Evolutionary conservation across 148 eudicot species (phyloP).

Genomic region (Mesembryanthemum crystallinum): DNA sequence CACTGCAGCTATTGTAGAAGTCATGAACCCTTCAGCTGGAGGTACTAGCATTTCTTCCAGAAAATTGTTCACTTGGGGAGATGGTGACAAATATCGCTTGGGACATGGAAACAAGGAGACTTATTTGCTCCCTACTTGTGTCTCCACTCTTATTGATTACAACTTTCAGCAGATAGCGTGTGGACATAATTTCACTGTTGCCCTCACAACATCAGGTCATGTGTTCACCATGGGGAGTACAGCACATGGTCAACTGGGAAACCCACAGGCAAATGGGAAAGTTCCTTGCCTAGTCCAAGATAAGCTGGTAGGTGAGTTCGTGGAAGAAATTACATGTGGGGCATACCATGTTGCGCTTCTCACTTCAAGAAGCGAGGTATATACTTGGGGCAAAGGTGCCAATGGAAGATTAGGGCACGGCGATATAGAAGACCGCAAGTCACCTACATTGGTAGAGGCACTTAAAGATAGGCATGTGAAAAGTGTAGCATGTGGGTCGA

Average conservation of each 20-base stretch:
- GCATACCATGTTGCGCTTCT: slow-evolving; percentile 60
- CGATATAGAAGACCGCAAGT: slow-evolving; percentile 58
- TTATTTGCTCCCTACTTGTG: slow-evolving; percentile 60
- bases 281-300: slow-evolving; percentile 69
- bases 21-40: slow-evolving; percentile 30
- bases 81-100: slow-evolving; percentile 68
- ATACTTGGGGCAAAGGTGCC: slow-evolving; percentile 77
- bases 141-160: slow-evolving; percentile 61
- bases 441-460: slow-evolving; percentile 68
- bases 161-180: slow-evolving; percentile 70
- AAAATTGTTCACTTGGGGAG: slow-evolving; percentile 87
- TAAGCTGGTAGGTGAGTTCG: slow-evolving; percentile 63
- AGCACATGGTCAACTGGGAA: slow-evolving; percentile 65
- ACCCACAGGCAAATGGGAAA: slow-evolving; percentile 60
- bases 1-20: slow-evolving; percentile 81
- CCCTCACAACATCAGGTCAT: slow-evolving; percentile 75
- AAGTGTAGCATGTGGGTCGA: slow-evolving; percentile 66
- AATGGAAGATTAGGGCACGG: slow-evolving; percentile 80
- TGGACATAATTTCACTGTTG: slow-evolving; percentile 60
- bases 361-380: slow-evolving; percentile 78
- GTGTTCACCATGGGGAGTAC: slow-evolving; percentile 73
- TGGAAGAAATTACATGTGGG: slow-evolving; percentile 77
- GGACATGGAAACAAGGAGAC: slow-evolving; percentile 74
- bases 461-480: slow-evolving; percentile 65
- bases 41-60: slow-evolving; percentile 42